Conservation (phyloP, 306 rosid species). For the Quercus ilex region DNA sequence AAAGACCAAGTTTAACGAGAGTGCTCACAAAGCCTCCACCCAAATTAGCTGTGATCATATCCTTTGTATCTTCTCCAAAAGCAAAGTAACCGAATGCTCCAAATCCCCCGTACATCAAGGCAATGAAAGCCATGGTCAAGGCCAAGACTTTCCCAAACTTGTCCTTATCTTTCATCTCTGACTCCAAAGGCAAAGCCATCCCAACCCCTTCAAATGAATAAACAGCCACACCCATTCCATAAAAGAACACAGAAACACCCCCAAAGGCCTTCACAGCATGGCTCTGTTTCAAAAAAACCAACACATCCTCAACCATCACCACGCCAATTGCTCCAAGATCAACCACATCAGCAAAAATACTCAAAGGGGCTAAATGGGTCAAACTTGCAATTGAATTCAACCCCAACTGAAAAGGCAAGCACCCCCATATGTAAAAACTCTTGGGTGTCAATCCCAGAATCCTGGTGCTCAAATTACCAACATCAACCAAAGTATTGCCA, state of each 20-base stretch:
- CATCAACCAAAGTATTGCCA: constrained; percentile 43
- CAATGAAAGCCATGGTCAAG: constrained; percentile 38
- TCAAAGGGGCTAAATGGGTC: constrained; percentile 50
- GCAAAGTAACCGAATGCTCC: constrained; percentile 55
- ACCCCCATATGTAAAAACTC: constrained; percentile 43
- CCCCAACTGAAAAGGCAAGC: constrained; percentile 53
- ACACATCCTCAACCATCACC: constrained; percentile 34
- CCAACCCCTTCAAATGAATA: constrained; percentile 57
- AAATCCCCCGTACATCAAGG: constrained; percentile 39
- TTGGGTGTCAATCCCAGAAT: constrained; percentile 37
- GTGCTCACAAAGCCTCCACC: constrained; percentile 38
- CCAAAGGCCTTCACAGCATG: constrained; percentile 33
- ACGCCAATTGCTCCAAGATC: constrained; percentile 55
- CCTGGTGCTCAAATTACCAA: constrained; percentile 17
- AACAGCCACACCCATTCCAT: constrained; percentile 49
- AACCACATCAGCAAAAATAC: constrained; percentile 53
- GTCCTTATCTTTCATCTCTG: constrained; percentile 49
- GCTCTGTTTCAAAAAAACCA: constrained; percentile 14
- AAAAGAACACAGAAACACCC: constrained; percentile 41
- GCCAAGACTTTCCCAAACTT: constrained; percentile 41
- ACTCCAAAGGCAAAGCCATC: constrained; percentile 53
- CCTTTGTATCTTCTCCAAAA: constrained; percentile 49
- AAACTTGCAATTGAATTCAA: constrained; percentile 42
- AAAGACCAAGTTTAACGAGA: constrained; percentile 50
- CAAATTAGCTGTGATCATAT: constrained; percentile 46